Evolutionary conservation across 2,329 filamentous ascomycete genomes (phyloP).

Genomic region (Tolypocladium tundrense): DNA sequence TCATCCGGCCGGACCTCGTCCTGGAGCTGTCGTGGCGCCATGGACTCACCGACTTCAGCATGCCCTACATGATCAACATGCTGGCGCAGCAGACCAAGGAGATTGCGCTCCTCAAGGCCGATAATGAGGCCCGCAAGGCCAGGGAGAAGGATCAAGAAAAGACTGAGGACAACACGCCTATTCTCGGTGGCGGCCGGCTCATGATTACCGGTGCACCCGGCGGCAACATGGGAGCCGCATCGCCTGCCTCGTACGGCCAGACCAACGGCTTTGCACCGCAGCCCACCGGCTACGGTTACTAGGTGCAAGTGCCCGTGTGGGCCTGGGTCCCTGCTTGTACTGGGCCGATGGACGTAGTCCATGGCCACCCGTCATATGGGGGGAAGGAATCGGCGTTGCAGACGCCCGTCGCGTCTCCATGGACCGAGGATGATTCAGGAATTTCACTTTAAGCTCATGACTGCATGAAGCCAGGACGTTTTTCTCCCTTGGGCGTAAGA

Average conservation of each 20-base stretch:
- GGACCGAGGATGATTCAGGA: conserved; percentile 9
- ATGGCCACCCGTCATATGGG: not conserved
- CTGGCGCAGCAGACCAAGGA: conserved; percentile 82
- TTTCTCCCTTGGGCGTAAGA: not conserved
- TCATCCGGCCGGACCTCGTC: conserved; percentile 85
- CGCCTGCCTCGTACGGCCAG: conserved; percentile 61
- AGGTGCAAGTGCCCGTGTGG: conserved; percentile 24
- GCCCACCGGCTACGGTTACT: conserved; percentile 66
- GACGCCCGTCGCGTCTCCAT: not conserved
- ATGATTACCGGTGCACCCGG: conserved; percentile 94
- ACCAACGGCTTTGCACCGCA: conserved; percentile 85
- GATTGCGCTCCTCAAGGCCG: conserved; percentile 76
- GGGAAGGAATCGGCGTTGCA: not conserved
- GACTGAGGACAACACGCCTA: conserved; percentile 88
- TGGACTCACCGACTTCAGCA: conserved; percentile 90
- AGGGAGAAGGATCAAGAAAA: conserved; percentile 64
- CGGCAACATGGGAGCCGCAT: conserved; percentile 33
- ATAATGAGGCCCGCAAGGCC: conserved; percentile 89
- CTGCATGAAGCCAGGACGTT: not conserved
- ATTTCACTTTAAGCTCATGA: conserved; percentile 13
- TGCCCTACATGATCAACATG: conserved; percentile 99
- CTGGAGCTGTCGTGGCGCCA: conserved; percentile 97
- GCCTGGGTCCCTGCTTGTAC: conserved; percentile 10
- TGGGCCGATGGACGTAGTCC: not conserved
- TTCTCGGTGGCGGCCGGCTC: conserved; percentile 76